Percentiles rank a stretch among this genome's conserved stretches.
These are phyloP conservation scores for Kodamaea leandrae DNA, from an alignment of 805 yeast genomes.

Conservation along the genomic window DNA sequence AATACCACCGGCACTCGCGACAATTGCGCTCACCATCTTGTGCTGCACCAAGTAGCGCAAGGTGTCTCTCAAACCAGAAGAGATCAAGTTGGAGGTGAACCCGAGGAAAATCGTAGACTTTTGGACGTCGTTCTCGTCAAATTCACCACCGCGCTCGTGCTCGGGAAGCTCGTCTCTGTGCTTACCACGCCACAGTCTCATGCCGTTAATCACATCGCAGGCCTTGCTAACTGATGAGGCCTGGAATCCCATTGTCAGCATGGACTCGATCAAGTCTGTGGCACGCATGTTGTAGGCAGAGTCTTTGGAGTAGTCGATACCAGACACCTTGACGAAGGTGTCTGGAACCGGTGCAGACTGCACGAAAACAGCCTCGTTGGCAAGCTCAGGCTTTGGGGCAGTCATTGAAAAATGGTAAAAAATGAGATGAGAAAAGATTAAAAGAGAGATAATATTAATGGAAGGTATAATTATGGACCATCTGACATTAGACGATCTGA, in stretches of 20 bases:
- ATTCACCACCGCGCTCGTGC: constrained; percentile 65
- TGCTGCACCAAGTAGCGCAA: constrained; percentile 86
- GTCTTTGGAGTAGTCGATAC: constrained; percentile 84
- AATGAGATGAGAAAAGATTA: not conserved
- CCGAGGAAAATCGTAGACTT: constrained; percentile 93
- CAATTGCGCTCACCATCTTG: constrained; percentile 92
- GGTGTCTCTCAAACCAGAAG: constrained; percentile 92
- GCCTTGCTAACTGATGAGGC: constrained; percentile 84
- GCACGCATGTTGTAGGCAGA: constrained; percentile 78
- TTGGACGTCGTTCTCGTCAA: constrained; percentile 71
- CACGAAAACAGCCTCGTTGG: constrained; percentile 88
- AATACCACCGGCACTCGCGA: constrained; percentile 97
- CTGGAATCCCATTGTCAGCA: constrained; percentile 97
- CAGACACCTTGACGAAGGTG: constrained; percentile 73
- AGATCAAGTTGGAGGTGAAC: constrained; percentile 91
- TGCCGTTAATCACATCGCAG: constrained; percentile 86
- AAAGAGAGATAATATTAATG: not conserved
- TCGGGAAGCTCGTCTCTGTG: constrained; percentile 67
- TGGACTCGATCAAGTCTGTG: constrained; percentile 68
- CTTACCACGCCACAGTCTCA: constrained; percentile 92
- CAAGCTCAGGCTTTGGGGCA: constrained; percentile 55
- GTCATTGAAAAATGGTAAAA: constrained; percentile 5
- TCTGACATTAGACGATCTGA: too few relatives aligned
- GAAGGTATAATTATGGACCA: too few relatives aligned
- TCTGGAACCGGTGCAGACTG: constrained; percentile 84